Evolutionary conservation across 1,284 basidiomycete species (phyloP).

Genomic region (Melampsora larici-populina): DNA sequence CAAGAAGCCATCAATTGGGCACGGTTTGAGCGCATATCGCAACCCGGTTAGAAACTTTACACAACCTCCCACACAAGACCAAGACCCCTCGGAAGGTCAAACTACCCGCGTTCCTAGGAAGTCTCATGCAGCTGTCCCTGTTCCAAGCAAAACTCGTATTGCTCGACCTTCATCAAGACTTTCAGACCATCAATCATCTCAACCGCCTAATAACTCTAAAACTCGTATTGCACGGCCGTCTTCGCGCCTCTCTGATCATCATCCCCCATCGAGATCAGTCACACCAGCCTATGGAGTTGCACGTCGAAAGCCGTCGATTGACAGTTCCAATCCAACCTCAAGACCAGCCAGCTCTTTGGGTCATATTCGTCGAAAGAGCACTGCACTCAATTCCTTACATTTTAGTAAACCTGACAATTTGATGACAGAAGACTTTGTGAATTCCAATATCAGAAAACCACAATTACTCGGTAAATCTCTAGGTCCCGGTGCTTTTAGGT

Average conservation of each 20-base stretch:
- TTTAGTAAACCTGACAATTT: background rate
- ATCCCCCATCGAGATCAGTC: slow-evolving; percentile 1
- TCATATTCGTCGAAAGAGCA: background rate
- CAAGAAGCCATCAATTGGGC: background rate
- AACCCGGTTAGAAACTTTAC: slow-evolving; percentile 3
- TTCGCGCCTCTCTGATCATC: slow-evolving; percentile 15
- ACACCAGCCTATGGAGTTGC: slow-evolving; percentile 15
- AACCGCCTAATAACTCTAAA: background rate
- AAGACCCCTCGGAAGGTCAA: background rate
- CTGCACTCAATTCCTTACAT: background rate
- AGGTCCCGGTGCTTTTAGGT: background rate
- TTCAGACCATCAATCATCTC: slow-evolving; percentile 14
- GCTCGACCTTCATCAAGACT: slow-evolving; percentile 31
- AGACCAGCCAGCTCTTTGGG: background rate
- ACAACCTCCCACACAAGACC: slow-evolving; percentile 10
- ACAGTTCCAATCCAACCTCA: background rate
- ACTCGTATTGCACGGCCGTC: slow-evolving; percentile 20
- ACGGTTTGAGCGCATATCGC: background rate
- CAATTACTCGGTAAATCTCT: background rate
- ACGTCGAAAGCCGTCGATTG: slow-evolving; percentile 25
- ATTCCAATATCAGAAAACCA: background rate
- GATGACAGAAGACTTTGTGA: background rate
- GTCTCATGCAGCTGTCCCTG: background rate
- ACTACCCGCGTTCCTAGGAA: background rate
- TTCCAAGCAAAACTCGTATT: slow-evolving; percentile 4